Percentiles rank a stretch among this genome's conserved stretches.
Evolutionary conservation across 2,329 filamentous ascomycete species (phyloP).

Genomic region (Falciphora oryzae): DNA sequence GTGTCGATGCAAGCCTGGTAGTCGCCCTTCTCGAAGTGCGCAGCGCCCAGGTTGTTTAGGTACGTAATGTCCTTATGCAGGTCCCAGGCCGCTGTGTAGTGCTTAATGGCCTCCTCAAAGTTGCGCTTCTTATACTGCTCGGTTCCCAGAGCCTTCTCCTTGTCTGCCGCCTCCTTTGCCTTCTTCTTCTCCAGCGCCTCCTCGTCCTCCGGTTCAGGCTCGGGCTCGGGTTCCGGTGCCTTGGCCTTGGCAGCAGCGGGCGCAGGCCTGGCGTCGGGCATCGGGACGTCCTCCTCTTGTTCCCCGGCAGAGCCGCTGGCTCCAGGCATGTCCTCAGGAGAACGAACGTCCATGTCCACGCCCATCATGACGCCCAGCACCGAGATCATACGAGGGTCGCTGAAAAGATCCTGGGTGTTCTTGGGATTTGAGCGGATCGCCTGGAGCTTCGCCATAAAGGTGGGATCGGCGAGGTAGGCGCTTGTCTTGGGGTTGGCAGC

Average conservation of each 20-base stretch:
- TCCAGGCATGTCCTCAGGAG: conserved; percentile 24
- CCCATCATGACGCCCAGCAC: conserved; percentile 92
- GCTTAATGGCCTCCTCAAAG: conserved; percentile 88
- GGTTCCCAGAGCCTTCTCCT: conserved; percentile 90
- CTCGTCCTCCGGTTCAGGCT: conserved; percentile 68
- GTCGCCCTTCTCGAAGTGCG: conserved; percentile 94
- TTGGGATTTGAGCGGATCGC: conserved; percentile 75
- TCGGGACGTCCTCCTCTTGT: conserved; percentile 66
- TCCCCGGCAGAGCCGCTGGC: conserved; percentile 26
- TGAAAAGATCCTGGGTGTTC: conserved; percentile 72
- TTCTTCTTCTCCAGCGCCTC: conserved; percentile 79
- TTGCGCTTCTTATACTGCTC: conserved; percentile 98
- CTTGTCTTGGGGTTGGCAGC: conserved; percentile 93
- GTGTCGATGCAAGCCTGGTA: conserved; percentile 80
- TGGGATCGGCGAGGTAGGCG: conserved; percentile 68
- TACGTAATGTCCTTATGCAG: conserved; percentile 94
- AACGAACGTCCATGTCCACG: conserved; percentile 74
- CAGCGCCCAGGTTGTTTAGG: conserved; percentile 91
- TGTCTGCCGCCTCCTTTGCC: conserved; percentile 87
- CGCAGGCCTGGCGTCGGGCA: conserved; percentile 60
- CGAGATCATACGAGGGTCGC: conserved; percentile 86
- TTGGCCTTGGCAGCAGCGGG: conserved; percentile 44
- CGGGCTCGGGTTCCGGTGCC: conserved; percentile 56
- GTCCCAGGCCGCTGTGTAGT: conserved; percentile 96
- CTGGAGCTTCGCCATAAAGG: conserved; percentile 89